Evolutionary conservation across 345 rosid genomes (phyloP), one percentile per base, ranked within the genome.

Genomic region (Pistacia atlantica): DNA sequence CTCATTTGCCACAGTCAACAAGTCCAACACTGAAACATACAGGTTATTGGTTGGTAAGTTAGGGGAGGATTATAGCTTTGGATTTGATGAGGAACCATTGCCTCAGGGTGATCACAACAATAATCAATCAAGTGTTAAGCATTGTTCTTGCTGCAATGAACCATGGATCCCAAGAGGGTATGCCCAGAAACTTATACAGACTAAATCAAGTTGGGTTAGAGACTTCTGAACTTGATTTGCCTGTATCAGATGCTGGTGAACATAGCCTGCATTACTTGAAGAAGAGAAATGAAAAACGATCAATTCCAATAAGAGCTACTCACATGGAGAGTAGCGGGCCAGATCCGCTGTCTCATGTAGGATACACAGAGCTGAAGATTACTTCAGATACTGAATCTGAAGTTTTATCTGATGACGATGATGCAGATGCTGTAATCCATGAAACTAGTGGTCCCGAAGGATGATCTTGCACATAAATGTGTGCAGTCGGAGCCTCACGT

Each of bases 1-100:
- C 83, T 93, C 97, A 13, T 93, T 89, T 78, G 90, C 95, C 83
- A 90, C 88, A 17, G 81, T 79, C 75, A 90, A 90, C 60, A 93
- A 90, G 84, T 90, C 97, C 25, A 91, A 87, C 79, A 86, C 92
- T 70, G 97, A 96, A 84, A 92, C 91, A 63, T 93, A 89, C 78
- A 90, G 97, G 71, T 86, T 96, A 57, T 80, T 93, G 86, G 93
- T 93, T 51, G 93, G 93, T 16, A 92, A 90, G 73, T 52, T 93
- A 84, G 93, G 94, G 77, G 92, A 87, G 80, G 82, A 81, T 76
- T 84, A 79, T 77, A 65, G 78, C 73, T 81, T 68, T 83, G 80
- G 71, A 75, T 66, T 80, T 42, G 86, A 61, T 55, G 81, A 79
- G 80, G 90, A 71, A 52, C 48, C 75, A 11, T 75, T 66, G 42